Evolutionary conservation across 2,329 filamentous ascomycete genomes (phyloP).

Genomic region (Fusarium tanahbumbuense): DNA sequence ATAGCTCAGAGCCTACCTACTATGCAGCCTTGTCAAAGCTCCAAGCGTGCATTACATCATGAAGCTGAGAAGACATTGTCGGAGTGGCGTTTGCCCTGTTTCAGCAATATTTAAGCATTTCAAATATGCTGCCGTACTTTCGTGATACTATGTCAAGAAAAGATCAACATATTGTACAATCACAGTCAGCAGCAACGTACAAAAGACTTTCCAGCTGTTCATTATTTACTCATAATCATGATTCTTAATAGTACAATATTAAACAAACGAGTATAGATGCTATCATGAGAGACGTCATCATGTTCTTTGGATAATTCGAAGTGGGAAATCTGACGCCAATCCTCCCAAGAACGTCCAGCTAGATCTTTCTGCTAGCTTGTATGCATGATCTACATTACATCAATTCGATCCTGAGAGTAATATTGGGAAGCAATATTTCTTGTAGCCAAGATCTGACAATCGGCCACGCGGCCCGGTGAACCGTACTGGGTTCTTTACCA

Average conservation of each 20-base stretch:
- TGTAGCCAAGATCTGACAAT: slow-evolving; percentile 16
- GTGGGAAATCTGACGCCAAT: slow-evolving; percentile 23
- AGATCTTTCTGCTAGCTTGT: slow-evolving; percentile 8
- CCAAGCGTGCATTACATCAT: slow-evolving; percentile 15
- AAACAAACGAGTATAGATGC: slow-evolving; percentile 42
- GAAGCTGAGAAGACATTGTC: not conserved
- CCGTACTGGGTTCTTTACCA: slow-evolving; percentile 28
- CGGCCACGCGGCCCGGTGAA: slow-evolving; percentile 38
- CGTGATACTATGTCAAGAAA: not conserved
- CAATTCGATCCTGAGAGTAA: slow-evolving; percentile 9
- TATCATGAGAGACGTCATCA: slow-evolving; percentile 38
- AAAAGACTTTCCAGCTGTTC: not conserved
- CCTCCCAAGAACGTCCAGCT: slow-evolving; percentile 2
- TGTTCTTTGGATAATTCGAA: slow-evolving; percentile 28
- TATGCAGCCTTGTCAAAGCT: not conserved
- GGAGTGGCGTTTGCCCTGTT: not conserved
- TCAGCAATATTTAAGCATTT: not conserved
- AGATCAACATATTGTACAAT: not conserved
- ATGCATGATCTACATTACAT: slow-evolving; percentile 18
- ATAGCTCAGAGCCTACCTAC: not conserved
- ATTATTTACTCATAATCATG: slow-evolving; percentile 11
- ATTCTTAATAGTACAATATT: slow-evolving; percentile 18
- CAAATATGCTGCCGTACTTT: not conserved
- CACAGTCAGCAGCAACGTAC: not conserved
- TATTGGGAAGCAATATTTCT: slow-evolving; percentile 2